These are phyloP conservation scores for Aspergillus sp. DNA, from an alignment of 2,329 filamentous ascomycete genomes.

Conservation along the genomic window DNA sequence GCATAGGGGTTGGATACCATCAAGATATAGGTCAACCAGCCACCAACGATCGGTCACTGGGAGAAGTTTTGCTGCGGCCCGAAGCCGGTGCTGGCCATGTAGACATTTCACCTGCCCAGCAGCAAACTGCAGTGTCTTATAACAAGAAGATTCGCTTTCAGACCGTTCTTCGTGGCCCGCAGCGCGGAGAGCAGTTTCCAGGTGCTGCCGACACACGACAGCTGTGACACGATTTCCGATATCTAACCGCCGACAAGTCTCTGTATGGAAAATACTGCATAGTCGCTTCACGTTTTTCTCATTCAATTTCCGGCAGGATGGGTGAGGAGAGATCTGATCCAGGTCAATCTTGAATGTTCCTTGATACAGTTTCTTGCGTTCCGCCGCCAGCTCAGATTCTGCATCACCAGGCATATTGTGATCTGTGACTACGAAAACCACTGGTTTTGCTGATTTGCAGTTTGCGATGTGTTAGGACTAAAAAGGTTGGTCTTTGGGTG, in stretches of 20 bases:
- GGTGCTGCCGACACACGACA: conserved; percentile 26
- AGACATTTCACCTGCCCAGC: conserved; percentile 24
- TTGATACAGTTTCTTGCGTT: conserved; percentile 25
- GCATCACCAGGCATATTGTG: not conserved
- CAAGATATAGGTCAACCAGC: conserved; percentile 31
- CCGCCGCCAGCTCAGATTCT: conserved; percentile 11
- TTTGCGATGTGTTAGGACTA: not conserved
- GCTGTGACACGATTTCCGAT: conserved; percentile 31
- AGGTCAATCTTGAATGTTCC: conserved; percentile 25
- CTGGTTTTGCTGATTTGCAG: not conserved
- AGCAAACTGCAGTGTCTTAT: conserved; percentile 21
- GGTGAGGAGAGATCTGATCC: conserved; percentile 21
- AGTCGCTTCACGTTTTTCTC: conserved; percentile 24
- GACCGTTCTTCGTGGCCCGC: conserved; percentile 1
- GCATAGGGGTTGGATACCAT: conserved; percentile 15
- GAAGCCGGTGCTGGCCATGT: conserved; percentile 24
- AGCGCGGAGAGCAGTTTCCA: conserved; percentile 14
- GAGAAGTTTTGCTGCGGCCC: conserved; percentile 19
- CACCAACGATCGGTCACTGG: conserved; percentile 24
- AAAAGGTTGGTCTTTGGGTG: not conserved
- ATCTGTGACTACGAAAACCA: not conserved
- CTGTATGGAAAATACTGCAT: conserved; percentile 22
- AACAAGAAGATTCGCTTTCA: not conserved
- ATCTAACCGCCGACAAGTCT: conserved; percentile 23
- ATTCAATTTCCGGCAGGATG: conserved; percentile 14